phyloP scores from a whole-genome alignment of 208 protist species.

The Vickermania ingenoplastis region DNA sequence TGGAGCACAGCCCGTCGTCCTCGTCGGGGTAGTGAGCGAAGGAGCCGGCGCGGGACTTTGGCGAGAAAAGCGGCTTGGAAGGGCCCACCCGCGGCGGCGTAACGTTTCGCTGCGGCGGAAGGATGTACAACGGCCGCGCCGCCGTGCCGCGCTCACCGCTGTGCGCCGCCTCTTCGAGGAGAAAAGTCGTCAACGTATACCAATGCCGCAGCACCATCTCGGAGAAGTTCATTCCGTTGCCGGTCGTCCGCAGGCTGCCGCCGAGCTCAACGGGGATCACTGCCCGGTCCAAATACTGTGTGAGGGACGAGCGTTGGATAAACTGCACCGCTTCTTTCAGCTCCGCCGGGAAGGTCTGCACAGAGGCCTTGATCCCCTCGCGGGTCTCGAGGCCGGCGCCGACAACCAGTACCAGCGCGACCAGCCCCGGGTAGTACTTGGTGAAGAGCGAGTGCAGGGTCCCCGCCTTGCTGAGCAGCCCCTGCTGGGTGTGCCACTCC shows the following conservation, averaged over 20 bases:
- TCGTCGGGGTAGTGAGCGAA: constrained; percentile 7
- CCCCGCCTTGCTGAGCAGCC: constrained; percentile 24
- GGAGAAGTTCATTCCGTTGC: constrained; percentile 25
- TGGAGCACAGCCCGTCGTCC: constrained; percentile 18
- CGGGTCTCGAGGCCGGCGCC: constrained; percentile 36
- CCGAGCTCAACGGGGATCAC: constrained; percentile 39
- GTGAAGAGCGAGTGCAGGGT: constrained; percentile 29
- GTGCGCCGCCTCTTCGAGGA: not conserved
- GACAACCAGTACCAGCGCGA: constrained; percentile 45
- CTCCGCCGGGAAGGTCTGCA: constrained; percentile 18
- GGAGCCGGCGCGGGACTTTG: not conserved
- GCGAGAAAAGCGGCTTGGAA: not conserved
- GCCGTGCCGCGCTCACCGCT: not conserved
- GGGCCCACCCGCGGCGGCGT: not conserved
- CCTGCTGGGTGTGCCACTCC: constrained; percentile 20
- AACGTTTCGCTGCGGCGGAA: constrained; percentile 19
- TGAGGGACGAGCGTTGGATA: constrained; percentile 32
- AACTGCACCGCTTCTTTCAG: constrained; percentile 36
- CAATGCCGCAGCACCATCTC: constrained; percentile 68
- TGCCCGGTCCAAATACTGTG: constrained; percentile 29
- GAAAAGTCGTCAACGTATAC: constrained; percentile 28
- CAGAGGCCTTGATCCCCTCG: constrained; percentile 31
- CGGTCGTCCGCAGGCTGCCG: constrained; percentile 6
- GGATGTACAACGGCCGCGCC: constrained; percentile 28
- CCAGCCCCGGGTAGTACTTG: constrained; percentile 71